These are phyloP conservation scores for Misopates orontium DNA, from an alignment of 257 asterid genomes.

Conservation along the genomic window DNA sequence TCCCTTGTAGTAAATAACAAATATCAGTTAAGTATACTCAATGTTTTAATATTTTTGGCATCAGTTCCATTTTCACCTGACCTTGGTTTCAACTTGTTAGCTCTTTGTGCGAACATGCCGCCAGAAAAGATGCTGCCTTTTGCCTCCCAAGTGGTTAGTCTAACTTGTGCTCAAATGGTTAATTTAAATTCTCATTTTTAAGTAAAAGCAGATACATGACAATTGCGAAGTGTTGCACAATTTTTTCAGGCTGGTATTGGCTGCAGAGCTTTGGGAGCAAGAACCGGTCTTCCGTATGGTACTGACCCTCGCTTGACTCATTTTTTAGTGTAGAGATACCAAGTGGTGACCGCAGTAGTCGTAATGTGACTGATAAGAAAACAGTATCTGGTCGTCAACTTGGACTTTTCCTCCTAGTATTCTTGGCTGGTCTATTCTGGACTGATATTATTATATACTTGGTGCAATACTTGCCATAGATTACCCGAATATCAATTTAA, in stretches of 20 bases:
- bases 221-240: not conserved
- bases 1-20: not conserved
- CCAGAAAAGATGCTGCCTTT: constrained; percentile 85
- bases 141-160: constrained; percentile 97
- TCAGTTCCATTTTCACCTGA: not conserved
- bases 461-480: constrained; percentile 39
- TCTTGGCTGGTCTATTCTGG: constrained; percentile 53
- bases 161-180: not conserved
- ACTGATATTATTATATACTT: constrained; percentile 56
- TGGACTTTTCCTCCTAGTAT: constrained; percentile 47
- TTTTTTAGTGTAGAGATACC: constrained; percentile 66
- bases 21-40: not conserved
- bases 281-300: constrained; percentile 75
- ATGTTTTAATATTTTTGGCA: too few relatives aligned
- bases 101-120: constrained; percentile 81
- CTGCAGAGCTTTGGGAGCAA: constrained; percentile 89
- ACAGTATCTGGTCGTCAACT: constrained; percentile 38
- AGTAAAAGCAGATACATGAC: too few relatives aligned
- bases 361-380: constrained; percentile 21
- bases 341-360: constrained; percentile 36
- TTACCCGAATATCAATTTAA: not conserved
- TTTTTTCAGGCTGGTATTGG: constrained; percentile 74
- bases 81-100: constrained; percentile 42
- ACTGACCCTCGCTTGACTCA: constrained; percentile 65
- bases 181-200: not conserved